Base-by-base conservation (phyloP, 495 filamentous ascomycete genomes). In the Cercophora sp. region DNA sequence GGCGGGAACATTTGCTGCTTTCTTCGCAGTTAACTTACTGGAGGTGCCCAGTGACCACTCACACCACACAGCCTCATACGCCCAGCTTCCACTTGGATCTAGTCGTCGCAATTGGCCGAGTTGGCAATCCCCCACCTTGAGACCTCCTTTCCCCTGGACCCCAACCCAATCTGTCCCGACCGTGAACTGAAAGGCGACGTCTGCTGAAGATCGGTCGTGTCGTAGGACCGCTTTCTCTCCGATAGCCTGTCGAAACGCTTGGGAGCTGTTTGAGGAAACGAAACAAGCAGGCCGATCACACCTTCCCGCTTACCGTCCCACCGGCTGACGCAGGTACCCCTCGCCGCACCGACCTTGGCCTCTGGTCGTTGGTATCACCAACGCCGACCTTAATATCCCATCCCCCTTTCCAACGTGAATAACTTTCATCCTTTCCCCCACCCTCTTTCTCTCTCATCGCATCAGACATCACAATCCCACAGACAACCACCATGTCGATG, bases 401-500 rank as follows among this genome's bases (percentile, higher is more conserved):
- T n/a, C n/a, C n/a, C n/a, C n/a, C n/a, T n/a, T n/a, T n/a, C n/a
- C n/a, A n/a, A n/a, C n/a, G n/a, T n/a, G n/a, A n/a, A n/a, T n/a
- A n/a, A n/a, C n/a, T n/a, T n/a, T n/a, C 31, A 19, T 37, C 29
- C 15, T 11, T 29, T 20, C 19, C 25, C 35, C n/a, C 27, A 16
- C 40, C 13, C 10, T 29, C 31, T 16, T 16, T 24, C 25, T 10
- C 19, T 11, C 20, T 25, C n/a, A 45, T 20, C 36, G 13, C 44
- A 35, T 20, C 29, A 27, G 36, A 20, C 52, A 36, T 16, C 18
- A 45, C 16, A 29, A 41, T n/a, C 15, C 31, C 36, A 46, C 35
- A 11, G 5, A 48, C 27, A 16, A 22, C 24, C 43, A 64, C 48
- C 49, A 81, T 80, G 76, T 66, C 76, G 16, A 52, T 62, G 43